phyloP scores from a whole-genome alignment of 2,329 filamentous ascomycete species.

The Fusarium tjaetaba region DNA sequence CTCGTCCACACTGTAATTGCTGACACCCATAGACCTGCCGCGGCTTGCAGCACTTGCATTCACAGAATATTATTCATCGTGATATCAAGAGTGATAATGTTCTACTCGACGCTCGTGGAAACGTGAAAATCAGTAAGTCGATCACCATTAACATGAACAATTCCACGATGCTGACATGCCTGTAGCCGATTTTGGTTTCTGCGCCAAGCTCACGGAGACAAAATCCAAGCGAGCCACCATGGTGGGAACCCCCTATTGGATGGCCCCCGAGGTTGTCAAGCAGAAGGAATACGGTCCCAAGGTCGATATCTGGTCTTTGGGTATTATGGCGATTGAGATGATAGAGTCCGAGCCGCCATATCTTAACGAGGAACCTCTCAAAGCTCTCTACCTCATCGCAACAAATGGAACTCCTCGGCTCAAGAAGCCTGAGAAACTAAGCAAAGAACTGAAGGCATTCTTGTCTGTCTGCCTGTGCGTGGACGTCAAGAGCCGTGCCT shows the following conservation, averaged over 20 bases:
- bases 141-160: background rate
- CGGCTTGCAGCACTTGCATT: conserved; percentile 92
- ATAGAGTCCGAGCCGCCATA: conserved; percentile 98
- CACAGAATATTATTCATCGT: conserved; percentile 96
- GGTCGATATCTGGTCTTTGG: conserved; percentile 98
- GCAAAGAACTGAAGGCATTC: conserved; percentile 98
- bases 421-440: conserved; percentile 98
- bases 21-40: conserved; percentile 79
- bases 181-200: conserved; percentile 98
- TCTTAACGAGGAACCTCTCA: conserved; percentile 96
- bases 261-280: conserved; percentile 99
- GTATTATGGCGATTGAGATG: conserved; percentile 99
- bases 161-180: conserved; percentile 24
- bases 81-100: conserved; percentile 99
- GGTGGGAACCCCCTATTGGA: conserved; percentile 99
- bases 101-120: conserved; percentile 89
- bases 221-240: conserved; percentile 98
- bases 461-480: conserved; percentile 95
- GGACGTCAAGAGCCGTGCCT: conserved; percentile 93
- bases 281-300: conserved; percentile 99
- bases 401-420: conserved; percentile 96
- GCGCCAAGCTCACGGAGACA: conserved; percentile 95
- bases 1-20: conserved; percentile 13
- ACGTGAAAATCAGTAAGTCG: conserved; percentile 94
- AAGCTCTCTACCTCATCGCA: conserved; percentile 96